These are phyloP conservation scores for Marsdenia floribunda DNA, from an alignment of 257 asterid genomes.

Conservation along the genomic window DNA sequence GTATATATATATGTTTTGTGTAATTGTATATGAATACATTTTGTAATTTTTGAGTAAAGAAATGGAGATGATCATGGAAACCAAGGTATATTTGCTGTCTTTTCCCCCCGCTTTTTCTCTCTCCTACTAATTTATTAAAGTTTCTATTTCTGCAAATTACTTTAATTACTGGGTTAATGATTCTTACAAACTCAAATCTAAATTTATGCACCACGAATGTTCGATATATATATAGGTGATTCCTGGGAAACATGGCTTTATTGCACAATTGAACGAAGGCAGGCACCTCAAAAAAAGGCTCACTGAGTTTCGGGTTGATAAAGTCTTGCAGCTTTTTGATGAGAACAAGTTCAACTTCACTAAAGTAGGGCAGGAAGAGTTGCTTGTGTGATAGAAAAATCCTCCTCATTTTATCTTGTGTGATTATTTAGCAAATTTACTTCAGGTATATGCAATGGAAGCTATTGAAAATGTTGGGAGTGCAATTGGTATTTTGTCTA, in stretches of 20 bases:
- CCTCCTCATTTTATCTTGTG: no score
- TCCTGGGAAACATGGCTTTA: conserved; percentile 80
- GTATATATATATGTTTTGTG: no score
- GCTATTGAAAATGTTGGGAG: no score
- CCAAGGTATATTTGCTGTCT: no score
- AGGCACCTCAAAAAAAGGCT: conserved; percentile 99
- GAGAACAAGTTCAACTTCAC: conserved; percentile 92
- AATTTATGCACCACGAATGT: background rate
- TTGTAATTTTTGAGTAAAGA: no score
- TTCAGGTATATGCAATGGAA: no score
- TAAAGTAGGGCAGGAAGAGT: conserved; percentile 91
- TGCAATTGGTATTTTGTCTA: no score
- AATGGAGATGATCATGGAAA: no score
- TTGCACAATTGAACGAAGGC: conserved; percentile 94
- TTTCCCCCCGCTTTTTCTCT: background rate
- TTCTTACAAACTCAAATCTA: background rate
- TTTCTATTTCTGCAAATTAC: background rate
- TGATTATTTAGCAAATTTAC: no score
- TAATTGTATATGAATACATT: no score
- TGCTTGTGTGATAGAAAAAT: no score
- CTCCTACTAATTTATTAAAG: background rate
- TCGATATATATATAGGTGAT: conserved; percentile 52
- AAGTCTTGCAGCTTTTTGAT: conserved; percentile 89
- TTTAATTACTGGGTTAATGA: no score
- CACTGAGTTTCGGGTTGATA: conserved; percentile 88